These are phyloP conservation scores for Aspergillus sp. DNA, from an alignment of 2,329 filamentous ascomycete genomes.

Conservation along the genomic window DNA sequence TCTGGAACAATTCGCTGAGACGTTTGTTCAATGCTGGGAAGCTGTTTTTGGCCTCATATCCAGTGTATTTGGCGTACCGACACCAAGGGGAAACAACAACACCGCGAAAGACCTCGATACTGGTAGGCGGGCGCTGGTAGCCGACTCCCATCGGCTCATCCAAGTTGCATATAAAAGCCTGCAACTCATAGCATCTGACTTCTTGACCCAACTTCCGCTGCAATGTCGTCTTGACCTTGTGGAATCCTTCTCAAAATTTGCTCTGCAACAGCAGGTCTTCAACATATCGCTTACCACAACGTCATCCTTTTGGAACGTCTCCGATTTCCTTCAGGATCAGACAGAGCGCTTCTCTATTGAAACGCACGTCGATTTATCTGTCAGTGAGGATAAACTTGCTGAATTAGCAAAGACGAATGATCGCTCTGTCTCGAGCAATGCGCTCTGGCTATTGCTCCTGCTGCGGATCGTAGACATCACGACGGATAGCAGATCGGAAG, in stretches of 20 bases:
- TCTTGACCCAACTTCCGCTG: conserved; percentile 70
- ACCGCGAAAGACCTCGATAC: neutral
- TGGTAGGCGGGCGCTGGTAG: conserved; percentile 21
- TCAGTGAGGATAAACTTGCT: conserved; percentile 57
- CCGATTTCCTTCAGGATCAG: conserved; percentile 70
- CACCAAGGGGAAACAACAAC: conserved; percentile 31
- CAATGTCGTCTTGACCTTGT: conserved; percentile 75
- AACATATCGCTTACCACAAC: conserved; percentile 95
- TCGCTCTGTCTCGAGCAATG: conserved; percentile 55
- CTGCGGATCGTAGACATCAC: conserved; percentile 40
- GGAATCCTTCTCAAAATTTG: conserved; percentile 85
- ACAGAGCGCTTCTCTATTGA: conserved; percentile 44
- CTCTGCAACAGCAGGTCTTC: conserved; percentile 83
- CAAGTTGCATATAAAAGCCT: conserved; percentile 84
- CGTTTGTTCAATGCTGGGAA: conserved; percentile 78
- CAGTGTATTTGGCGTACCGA: conserved; percentile 66
- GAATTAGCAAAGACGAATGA: conserved; percentile 60
- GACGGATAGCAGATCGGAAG: conserved; percentile 41
- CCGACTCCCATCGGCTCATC: conserved; percentile 69
- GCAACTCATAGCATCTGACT: conserved; percentile 93
- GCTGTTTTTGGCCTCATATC: conserved; percentile 81
- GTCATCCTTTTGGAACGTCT: conserved; percentile 94
- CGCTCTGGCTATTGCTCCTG: conserved; percentile 37
- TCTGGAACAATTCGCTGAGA: conserved; percentile 85
- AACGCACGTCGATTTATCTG: conserved; percentile 43